Conservation (phyloP, 371 early-diverging fungal species). For the Cokeromyces recurvatus region DNA sequence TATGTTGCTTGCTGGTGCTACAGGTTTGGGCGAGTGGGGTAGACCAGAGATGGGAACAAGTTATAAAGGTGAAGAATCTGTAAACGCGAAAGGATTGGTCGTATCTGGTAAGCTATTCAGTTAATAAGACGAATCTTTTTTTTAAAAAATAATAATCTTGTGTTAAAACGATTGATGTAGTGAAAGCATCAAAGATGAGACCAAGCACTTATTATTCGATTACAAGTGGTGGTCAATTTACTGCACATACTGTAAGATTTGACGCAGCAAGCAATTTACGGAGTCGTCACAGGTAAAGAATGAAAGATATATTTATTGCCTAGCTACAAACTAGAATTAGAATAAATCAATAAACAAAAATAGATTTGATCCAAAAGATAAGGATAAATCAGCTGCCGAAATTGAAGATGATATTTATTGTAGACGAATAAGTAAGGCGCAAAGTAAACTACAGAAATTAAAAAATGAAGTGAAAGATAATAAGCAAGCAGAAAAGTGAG, state of each 20-base stretch:
- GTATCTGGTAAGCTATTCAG: constrained; percentile 13
- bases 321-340: too few relatives aligned
- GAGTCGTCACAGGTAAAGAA: constrained; percentile 12
- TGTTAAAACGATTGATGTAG: not conserved
- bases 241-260: constrained; percentile 20
- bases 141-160: not conserved
- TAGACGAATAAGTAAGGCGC: constrained; percentile 17
- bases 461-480: not conserved
- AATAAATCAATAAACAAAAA: too few relatives aligned
- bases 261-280: constrained; percentile 19
- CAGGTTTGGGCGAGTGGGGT: constrained; percentile 36
- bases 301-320: too few relatives aligned
- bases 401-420: constrained; percentile 29
- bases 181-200: constrained; percentile 18
- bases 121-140: not conserved
- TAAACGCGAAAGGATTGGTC: constrained; percentile 21
- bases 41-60: constrained; percentile 12
- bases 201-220: constrained; percentile 26
- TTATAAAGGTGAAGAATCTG: constrained; percentile 24
- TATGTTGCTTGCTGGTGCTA: constrained; percentile 19
- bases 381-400: constrained; percentile 16
- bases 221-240: constrained; percentile 29
- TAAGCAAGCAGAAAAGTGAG: constrained; percentile 4
- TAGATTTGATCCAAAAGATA: constrained; percentile 15
- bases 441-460: constrained; percentile 16